phyloP scores from a whole-genome alignment of 192 early-diverging fungal genomes.

The Gorgonomyces haynaldii region DNA sequence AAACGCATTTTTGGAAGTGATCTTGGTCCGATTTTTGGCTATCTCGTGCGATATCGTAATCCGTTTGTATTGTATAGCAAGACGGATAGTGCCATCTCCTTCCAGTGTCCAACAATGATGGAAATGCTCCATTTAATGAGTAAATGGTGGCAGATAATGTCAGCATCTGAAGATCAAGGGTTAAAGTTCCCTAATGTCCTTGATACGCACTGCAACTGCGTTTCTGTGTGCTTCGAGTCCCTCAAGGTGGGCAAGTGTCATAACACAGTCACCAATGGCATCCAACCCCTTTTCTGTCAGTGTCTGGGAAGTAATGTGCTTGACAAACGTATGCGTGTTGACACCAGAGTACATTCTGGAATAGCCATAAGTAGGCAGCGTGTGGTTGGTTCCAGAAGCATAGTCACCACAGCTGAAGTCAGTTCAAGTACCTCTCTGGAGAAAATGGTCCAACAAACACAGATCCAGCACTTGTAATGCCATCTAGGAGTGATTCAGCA shows the following conservation, averaged over 20 bases:
- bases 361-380: conserved; percentile 97
- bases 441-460: conserved; percentile 96
- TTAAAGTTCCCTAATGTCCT: conserved; percentile 30
- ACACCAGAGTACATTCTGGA: conserved; percentile 97
- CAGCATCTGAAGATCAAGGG: too few relatives aligned
- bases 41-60: too few relatives aligned
- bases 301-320: conserved; percentile 92
- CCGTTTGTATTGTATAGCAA: too few relatives aligned
- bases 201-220: conserved; percentile 85
- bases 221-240: conserved; percentile 95
- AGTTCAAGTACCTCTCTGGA: conserved; percentile 64
- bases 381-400: conserved; percentile 99
- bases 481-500: conserved; percentile 48
- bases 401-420: conserved; percentile 84
- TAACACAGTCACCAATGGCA: conserved; percentile 78
- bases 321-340: conserved; percentile 90
- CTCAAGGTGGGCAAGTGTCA: conserved; percentile 87
- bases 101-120: too few relatives aligned
- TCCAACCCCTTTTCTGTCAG: conserved; percentile 81
- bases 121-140: too few relatives aligned
- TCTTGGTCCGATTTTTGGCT: too few relatives aligned
- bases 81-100: too few relatives aligned
- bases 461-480: conserved; percentile 81
- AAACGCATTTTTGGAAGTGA: too few relatives aligned
- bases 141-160: too few relatives aligned